Conservation (phyloP, 345 rosid genomes). For the Excoecaria cochinchinensis region DNA sequence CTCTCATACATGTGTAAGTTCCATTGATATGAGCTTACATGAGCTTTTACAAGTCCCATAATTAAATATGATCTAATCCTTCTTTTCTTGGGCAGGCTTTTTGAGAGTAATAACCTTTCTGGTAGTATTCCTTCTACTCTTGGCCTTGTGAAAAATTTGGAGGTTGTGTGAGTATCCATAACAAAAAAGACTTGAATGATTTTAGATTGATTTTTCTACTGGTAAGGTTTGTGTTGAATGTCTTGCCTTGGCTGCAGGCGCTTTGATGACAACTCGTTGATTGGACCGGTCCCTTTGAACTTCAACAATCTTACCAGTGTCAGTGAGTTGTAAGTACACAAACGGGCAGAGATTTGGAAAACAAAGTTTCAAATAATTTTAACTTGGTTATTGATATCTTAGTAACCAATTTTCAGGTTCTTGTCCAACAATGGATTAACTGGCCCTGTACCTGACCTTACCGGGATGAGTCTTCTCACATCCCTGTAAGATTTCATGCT, state of each 20-base stretch:
- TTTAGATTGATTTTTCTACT: background rate
- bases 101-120: conserved; percentile 57
- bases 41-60: background rate
- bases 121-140: conserved; percentile 63
- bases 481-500: conserved; percentile 55
- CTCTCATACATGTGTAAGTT: conserved; percentile 75
- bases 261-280: conserved; percentile 58
- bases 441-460: conserved; percentile 65
- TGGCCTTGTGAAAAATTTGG: conserved; percentile 51
- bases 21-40: background rate
- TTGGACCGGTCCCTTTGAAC: conserved; percentile 50
- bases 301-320: conserved; percentile 59
- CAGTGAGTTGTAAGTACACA: conserved; percentile 57
- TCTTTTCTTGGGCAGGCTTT: conserved; percentile 44
- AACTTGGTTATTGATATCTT: background rate
- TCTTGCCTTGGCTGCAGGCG: conserved; percentile 50
- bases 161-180: conserved; percentile 63
- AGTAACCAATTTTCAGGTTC: conserved; percentile 38
- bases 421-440: conserved; percentile 65
- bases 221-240: background rate
- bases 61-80: too few relatives aligned
- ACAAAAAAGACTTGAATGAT: background rate
- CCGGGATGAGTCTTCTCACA: conserved; percentile 47
- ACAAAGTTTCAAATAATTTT: conserved; percentile 3
- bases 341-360: background rate